phyloP scores from a whole-genome alignment of 164 flowering plant genomes.

The Saururus chinensis region DNA sequence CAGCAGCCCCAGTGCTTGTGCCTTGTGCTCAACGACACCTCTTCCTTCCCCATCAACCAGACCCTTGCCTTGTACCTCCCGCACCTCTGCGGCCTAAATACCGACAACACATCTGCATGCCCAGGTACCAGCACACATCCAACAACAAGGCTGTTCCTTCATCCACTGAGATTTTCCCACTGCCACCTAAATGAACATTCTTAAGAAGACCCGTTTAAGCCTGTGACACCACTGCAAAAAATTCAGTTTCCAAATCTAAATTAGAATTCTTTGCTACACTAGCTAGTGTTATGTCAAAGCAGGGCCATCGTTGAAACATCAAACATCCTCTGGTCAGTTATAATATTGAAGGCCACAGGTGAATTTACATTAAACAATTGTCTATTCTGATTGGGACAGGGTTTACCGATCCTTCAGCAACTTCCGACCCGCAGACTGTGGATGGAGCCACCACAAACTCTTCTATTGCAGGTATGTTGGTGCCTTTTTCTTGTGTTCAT shows the following conservation, averaged over 20 bases:
- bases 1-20: slow-evolving; percentile 53
- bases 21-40: slow-evolving; percentile 32
- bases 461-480: not conserved
- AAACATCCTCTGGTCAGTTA: too few relatives aligned
- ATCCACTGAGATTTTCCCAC: not conserved
- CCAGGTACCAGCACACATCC: slow-evolving; percentile 25
- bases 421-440: not conserved
- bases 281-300: too few relatives aligned
- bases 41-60: slow-evolving; percentile 41
- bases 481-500: not conserved
- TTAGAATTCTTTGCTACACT: too few relatives aligned
- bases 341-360: too few relatives aligned
- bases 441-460: not conserved
- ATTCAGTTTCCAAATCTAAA: too few relatives aligned
- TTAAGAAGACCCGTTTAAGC: too few relatives aligned
- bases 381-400: not conserved
- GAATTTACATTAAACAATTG: not conserved
- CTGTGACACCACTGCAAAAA: too few relatives aligned
- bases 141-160: too few relatives aligned
- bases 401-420: not conserved
- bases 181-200: too few relatives aligned
- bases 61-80: slow-evolving; percentile 67
- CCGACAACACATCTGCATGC: slow-evolving; percentile 26
- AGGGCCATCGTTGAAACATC: too few relatives aligned
- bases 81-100: slow-evolving; percentile 34